Conservation (phyloP, 106 monocot species). For the Dioscorea alata region DNA sequence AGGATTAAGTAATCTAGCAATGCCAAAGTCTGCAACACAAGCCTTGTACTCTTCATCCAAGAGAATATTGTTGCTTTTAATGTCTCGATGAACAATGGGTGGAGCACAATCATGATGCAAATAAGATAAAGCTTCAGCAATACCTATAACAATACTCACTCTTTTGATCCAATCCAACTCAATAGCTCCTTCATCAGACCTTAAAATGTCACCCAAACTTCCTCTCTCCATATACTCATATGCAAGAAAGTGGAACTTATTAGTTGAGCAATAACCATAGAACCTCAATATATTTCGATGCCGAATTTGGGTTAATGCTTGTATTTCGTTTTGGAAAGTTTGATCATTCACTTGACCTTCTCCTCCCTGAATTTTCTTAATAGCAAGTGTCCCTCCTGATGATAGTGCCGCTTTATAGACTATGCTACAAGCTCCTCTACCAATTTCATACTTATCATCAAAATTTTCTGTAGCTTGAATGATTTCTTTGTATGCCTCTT, state of each 20-base stretch:
- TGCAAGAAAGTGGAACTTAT: conserved; percentile 3
- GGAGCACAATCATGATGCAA: conserved; percentile 13
- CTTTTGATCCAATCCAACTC: conserved; percentile 12
- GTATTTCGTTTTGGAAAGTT: conserved; percentile 18
- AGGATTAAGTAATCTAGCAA: conserved; percentile 2
- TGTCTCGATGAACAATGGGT: conserved; percentile 17
- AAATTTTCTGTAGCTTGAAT: conserved; percentile 13
- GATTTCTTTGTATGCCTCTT: conserved; percentile 6
- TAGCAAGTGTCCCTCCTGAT: conserved; percentile 6
- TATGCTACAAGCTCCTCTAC: conserved; percentile 1
- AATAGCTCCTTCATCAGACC: background rate
- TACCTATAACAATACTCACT: too few relatives aligned
- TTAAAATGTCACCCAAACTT: conserved; percentile 7
- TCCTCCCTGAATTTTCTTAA: conserved; percentile 11
- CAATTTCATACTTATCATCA: too few relatives aligned
- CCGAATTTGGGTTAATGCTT: conserved; percentile 6
- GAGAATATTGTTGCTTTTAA: conserved; percentile 13
- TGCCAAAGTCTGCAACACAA: conserved; percentile 23
- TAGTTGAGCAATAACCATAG: conserved; percentile 19
- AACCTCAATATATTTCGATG: conserved; percentile 1
- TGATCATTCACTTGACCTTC: conserved; percentile 11
- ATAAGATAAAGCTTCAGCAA: conserved; percentile 6
- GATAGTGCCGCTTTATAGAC: conserved; percentile 22
- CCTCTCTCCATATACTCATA: conserved; percentile 33
- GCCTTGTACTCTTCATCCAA: conserved; percentile 15